Base-by-base conservation (phyloP, 2,329 filamentous ascomycete species). In the Alternaria brassicicola region DNA sequence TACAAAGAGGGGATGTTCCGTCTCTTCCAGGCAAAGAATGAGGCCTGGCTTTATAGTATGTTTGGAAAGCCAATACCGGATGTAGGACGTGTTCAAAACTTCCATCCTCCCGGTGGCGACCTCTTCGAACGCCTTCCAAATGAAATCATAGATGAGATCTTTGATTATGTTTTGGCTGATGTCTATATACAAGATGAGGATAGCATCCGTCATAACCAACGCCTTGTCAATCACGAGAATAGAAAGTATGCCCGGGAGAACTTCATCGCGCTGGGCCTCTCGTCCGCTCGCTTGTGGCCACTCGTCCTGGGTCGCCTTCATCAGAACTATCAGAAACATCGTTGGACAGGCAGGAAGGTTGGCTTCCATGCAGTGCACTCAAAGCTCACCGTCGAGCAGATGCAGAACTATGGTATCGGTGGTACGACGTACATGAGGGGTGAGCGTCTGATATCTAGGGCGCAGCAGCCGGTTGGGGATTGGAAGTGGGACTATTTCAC, bases 71-170 rank as follows among this genome's bases (percentile, higher is more conserved):
- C 53, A 2, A 19, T 5, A 6, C 39, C 21, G 13, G 30, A 25
- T 17, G 28, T 9, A 2, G 10, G 25, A 15, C 19, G 38, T n/a
- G 9, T 36, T 38, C 36, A 36, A 30, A 5, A 17, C 17, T 50
- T 43, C 17, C 12, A 31, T 31, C 46, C 53, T 10, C 36, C 36
- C 9, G 13, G 25, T 7, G 21, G 28, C 3, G n/a, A 28, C 17
- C 31, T 39, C 4, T 41, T 60, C 35, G 57, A 62, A 43, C 38
- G 46, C 6, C 52, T 66, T 8, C 63, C 63, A 8, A 66, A 59
- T 35, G 61, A 66, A 17, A 45, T 59, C 15, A 46, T 62, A 4
- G 56, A 62, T 17, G 33, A 57, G 23, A 57, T 66, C 2, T 21
- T 66, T 21, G 47, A 55, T 10, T 23, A 57, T 7, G 25, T 66